These are phyloP conservation scores for Petrea volubilis DNA, from an alignment of 257 asterid species.

Conservation along the genomic window DNA sequence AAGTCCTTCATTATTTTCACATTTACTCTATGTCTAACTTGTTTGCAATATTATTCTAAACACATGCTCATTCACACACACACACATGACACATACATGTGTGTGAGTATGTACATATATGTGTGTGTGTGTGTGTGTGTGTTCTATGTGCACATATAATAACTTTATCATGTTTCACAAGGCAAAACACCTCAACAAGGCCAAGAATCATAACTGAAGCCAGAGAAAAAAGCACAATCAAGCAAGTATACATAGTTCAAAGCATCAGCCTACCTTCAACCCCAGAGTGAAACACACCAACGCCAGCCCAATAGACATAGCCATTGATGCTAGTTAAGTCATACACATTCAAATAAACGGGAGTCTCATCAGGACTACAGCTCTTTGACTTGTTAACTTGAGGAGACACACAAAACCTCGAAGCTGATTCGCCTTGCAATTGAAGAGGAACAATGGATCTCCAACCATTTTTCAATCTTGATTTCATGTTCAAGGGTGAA, in stretches of 20 bases:
- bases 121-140: too few species aligned
- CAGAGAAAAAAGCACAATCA: slow-evolving; percentile 4
- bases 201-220: background rate
- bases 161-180: too few species aligned
- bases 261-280: slow-evolving; percentile 62
- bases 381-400: slow-evolving; percentile 47
- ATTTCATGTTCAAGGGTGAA: slow-evolving; percentile 53
- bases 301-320: slow-evolving; percentile 85
- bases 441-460: slow-evolving; percentile 58
- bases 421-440: slow-evolving; percentile 42
- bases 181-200: background rate
- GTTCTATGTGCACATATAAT: too few species aligned
- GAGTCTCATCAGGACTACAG: slow-evolving; percentile 43
- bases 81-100: background rate
- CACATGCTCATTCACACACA: too few species aligned
- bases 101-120: too few species aligned
- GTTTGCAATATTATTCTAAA: too few species aligned
- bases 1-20: too few species aligned
- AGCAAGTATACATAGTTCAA: slow-evolving; percentile 4
- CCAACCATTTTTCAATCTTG: slow-evolving; percentile 44
- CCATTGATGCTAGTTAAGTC: slow-evolving; percentile 76
- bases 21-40: too few species aligned
- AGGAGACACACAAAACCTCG: slow-evolving; percentile 57
- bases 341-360: slow-evolving; percentile 81
- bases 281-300: slow-evolving; percentile 92